A percentile compares a stretch with the other conserved stretches of the same genome.
Evolutionary conservation across 2,329 filamentous ascomycete genomes (phyloP).

Genomic region (Phialophora macrospora): DNA sequence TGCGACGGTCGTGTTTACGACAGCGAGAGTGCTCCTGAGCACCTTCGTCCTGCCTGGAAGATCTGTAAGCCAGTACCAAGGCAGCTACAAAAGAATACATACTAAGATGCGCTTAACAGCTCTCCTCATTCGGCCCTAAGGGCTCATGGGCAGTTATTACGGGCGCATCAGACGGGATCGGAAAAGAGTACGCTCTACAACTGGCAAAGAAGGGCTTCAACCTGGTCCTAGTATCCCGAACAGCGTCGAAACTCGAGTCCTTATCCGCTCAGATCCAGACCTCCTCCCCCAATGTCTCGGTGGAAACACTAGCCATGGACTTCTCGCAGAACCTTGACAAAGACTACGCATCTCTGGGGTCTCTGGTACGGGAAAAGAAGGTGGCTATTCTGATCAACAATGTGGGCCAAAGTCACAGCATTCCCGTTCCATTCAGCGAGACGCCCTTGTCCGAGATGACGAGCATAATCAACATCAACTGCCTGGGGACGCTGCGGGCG

Average conservation of each 20-base stretch:
- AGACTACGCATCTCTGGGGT: constrained; percentile 77
- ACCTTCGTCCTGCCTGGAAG: constrained; percentile 68
- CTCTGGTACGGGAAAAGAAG: constrained; percentile 73
- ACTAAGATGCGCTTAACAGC: constrained; percentile 55
- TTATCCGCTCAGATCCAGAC: constrained; percentile 75
- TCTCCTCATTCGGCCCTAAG: constrained; percentile 86
- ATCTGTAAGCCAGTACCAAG: constrained; percentile 47
- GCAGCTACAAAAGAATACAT: constrained; percentile 22
- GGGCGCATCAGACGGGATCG: constrained; percentile 92
- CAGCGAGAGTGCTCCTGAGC: constrained; percentile 66
- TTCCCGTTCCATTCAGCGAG: constrained; percentile 84
- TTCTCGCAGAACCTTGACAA: constrained; percentile 71
- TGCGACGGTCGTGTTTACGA: constrained; percentile 61
- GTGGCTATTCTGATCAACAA: constrained; percentile 93
- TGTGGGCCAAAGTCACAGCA: constrained; percentile 90
- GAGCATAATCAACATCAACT: constrained; percentile 95
- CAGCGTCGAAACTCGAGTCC: constrained; percentile 83
- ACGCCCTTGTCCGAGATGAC: constrained; percentile 80
- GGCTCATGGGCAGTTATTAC: constrained; percentile 95
- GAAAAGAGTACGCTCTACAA: constrained; percentile 92
- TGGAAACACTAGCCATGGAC: constrained; percentile 87
- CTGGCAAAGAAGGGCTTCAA: constrained; percentile 93
- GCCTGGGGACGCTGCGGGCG: constrained; percentile 82
- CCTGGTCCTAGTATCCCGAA: constrained; percentile 90
- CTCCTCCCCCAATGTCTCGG: constrained; percentile 71